Base-by-base conservation (phyloP, 805 yeast genomes). In the Schwanniomyces sp. region DNA sequence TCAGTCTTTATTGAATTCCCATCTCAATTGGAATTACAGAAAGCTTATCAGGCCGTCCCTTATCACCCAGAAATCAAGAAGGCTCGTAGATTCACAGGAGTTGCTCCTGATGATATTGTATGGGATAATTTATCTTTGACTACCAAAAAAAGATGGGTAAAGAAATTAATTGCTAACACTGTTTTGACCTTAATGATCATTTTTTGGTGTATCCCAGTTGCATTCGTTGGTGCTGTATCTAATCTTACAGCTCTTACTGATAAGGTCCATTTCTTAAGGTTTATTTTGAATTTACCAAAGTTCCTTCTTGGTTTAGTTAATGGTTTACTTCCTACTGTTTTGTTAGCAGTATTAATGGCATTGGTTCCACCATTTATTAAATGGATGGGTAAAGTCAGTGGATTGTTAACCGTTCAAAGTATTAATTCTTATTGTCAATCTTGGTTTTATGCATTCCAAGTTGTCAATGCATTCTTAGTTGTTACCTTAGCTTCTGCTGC, bases 401-500 rank as follows among this genome's bases (percentile, higher is more conserved):
- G 98, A 25, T 70, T 76, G 40, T 73, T 88, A 45, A 82, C 96
- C 2, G 63, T 71, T 8, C 92, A 90, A 58, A 78, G 82, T 46
- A 79, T 88, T 48, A 97, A 91, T 56, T 67, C 75, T 50, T 90
- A 85, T 78, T 86, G 94, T 52, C 99, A 92, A 65, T 79, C 83
- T 32, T 91, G 96, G 84, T 94, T 72, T 69, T 92, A 78, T 69
- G 96, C 88, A 1, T 92, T 92, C 80, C 91, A 88, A 72, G 92
- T 91, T 41, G 82, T 92, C 50, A 91, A 92, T 67, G 91, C 87
- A 10, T 94, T 92, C 68, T 66, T 94, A 49, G 95, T 91, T 43
- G 78, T 86, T 37, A 90, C 98, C 4, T 62, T 87, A 46, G 78
- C 96, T 8, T 90, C 97, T 14, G 81, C 97, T 42, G 88, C 88